A percentile compares a stretch with the other conserved stretches of the same genome.
These are phyloP conservation scores for Larix kaempferi DNA, from an alignment of 75 land plant genomes.

Conservation along the genomic window DNA sequence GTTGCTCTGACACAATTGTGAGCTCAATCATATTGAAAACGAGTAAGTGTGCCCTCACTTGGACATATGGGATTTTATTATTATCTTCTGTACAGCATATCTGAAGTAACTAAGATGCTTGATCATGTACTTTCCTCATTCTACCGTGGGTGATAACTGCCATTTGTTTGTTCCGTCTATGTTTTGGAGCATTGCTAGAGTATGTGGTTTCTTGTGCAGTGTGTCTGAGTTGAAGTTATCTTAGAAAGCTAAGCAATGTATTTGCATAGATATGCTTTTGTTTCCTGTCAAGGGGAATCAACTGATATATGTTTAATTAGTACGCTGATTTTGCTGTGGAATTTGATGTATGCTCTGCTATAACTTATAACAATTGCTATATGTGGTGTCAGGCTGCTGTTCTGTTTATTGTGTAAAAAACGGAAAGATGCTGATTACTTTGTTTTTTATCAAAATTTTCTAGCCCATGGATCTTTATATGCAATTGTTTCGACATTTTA, in stretches of 20 bases:
- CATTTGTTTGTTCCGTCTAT: too few species aligned
- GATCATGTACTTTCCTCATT: not conserved
- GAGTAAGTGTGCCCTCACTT: not conserved
- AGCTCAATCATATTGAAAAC: not conserved
- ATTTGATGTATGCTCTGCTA: not conserved
- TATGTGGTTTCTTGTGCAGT: too few species aligned
- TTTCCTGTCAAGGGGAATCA: not conserved
- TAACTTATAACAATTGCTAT: not conserved
- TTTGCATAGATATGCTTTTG: not conserved
- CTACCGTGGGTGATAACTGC: not conserved
- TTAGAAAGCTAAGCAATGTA: too few species aligned
- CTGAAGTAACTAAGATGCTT: not conserved
- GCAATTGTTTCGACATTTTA: not conserved
- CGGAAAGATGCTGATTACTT: not conserved
- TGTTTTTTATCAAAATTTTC: not conserved
- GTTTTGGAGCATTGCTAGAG: too few species aligned
- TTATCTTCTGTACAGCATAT: not conserved
- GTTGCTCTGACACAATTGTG: not conserved
- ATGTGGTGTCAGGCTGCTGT: not conserved
- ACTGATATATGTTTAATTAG: not conserved
- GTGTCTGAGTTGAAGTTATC: too few species aligned
- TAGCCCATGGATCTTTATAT: not conserved
- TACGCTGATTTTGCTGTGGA: not conserved
- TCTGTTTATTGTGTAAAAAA: not conserved
- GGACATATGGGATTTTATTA: not conserved